Evolutionary conservation across 805 yeast species (phyloP).

Genomic region (Yamadazyma nakazawae): DNA sequence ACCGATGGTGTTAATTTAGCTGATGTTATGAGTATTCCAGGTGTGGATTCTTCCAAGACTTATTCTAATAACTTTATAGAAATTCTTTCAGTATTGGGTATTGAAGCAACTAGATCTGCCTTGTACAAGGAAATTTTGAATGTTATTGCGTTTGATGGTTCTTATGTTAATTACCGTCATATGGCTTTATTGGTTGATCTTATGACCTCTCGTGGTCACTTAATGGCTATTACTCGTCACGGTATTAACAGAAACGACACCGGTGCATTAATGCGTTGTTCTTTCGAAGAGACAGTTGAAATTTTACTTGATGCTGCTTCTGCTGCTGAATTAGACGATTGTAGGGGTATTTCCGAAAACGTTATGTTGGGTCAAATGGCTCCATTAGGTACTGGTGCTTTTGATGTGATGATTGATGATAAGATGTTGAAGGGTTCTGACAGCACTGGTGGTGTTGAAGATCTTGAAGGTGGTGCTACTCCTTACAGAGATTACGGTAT

Average conservation of each 20-base stretch:
- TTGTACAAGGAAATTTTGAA: conserved; percentile 91
- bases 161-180: conserved; percentile 97
- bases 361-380: conserved; percentile 98
- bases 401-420: conserved; percentile 93
- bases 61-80: conserved; percentile 97
- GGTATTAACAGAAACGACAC: conserved; percentile 99
- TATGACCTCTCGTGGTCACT: conserved; percentile 97
- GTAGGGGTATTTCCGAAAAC: conserved; percentile 97
- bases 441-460: conserved; percentile 22
- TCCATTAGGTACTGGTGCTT: conserved; percentile 97
- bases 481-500: conserved; percentile 74
- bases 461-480: conserved; percentile 73
- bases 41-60: conserved; percentile 86
- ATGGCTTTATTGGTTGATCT: conserved; percentile 97
- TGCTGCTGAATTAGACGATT: conserved; percentile 94
- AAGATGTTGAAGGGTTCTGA: conserved; percentile 69
- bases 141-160: conserved; percentile 99
- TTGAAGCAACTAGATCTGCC: conserved; percentile 96
- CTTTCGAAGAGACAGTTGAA: conserved; percentile 98
- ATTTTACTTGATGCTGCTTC: conserved; percentile 97
- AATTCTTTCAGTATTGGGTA: conserved; percentile 90
- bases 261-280: conserved; percentile 98
- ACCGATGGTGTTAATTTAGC: conserved; percentile 97
- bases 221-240: conserved; percentile 98
- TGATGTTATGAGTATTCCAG: conserved; percentile 91